A percentile compares a stretch with the other conserved stretches of the same genome.
phyloP scores from a whole-genome alignment of 2,329 filamentous ascomycete genomes.

The Fusarium pilosicola region DNA sequence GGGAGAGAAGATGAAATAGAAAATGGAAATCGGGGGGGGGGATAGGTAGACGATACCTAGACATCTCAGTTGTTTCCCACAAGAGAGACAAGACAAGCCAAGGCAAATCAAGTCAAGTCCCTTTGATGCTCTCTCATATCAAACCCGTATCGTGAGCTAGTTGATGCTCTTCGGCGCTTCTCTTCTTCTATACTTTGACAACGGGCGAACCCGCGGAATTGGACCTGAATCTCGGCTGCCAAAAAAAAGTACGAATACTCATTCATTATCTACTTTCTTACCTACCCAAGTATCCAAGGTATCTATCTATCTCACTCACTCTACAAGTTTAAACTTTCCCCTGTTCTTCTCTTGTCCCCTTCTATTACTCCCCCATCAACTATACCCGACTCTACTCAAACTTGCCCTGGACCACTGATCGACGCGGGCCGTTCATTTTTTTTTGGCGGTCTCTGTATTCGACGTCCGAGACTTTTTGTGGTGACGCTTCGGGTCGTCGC shows the following conservation, averaged over 20 bases:
- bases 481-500: constrained; percentile 40
- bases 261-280: background rate
- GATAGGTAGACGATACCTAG: background rate
- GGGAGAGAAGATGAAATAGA: background rate
- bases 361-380: background rate
- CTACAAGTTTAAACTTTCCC: constrained; percentile 25
- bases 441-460: background rate
- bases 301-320: background rate
- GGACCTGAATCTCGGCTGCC: constrained; percentile 21
- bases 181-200: constrained; percentile 5
- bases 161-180: constrained; percentile 23
- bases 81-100: background rate
- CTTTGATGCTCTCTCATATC: background rate
- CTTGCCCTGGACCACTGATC: constrained; percentile 17
- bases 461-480: constrained; percentile 9
- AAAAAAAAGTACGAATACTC: background rate
- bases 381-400: background rate
- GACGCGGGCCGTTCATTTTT: constrained; percentile 25
- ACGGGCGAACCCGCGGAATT: constrained; percentile 23
- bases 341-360: background rate
- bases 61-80: constrained; percentile 5
- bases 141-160: background rate
- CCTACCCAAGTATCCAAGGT: background rate
- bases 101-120: background rate
- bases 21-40: background rate